Base-by-base conservation (phyloP, 331 rosid species). In the Telfairia occidentalis region DNA sequence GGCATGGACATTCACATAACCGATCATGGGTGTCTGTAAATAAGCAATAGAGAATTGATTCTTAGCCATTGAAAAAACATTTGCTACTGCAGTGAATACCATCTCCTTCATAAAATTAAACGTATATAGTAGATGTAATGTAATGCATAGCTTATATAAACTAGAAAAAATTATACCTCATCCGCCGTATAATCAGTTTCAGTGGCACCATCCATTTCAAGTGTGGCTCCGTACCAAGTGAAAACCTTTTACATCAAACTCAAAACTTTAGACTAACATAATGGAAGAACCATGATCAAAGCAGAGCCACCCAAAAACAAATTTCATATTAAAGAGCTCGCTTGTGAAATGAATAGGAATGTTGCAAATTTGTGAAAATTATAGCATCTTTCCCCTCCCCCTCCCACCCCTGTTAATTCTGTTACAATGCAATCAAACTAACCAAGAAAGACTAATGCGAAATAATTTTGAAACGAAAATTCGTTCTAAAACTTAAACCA, bases 101-200 rank as follows among this genome's bases (percentile, higher is more conserved):
- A n/a, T 26, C 26, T 19, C 16, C 70, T 40, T 28, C 24, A 74
- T 35, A 23, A 10, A 74, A 15, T 5, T 24, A 40, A 11, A 70
- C 43, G 46, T 13, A 57, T 28, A 65, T 16, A 37, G 28, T 35
- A 65, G 12, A 24, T 15, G 40, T 6, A 26, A 24, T 15, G 40
- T 6, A 26, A 4, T 43, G 19, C 29, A 21, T 11, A 38, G 32
- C 26, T 8, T 0, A 6, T 4, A 3, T 7, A 40, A 28, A 43
- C 10, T 15, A 37, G 29, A 12, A 5, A 10, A 55, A 19, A 9
- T 35, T 8, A 53, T 79, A 92, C 97, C 97, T 95, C 99, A 24
- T 92, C 99, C 0, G 96, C 99, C 6, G 92, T 82, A 79, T 95
- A 95, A 78, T 88, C 97, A 52, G 92, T 89, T 81, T 95, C 98